Conservation (phyloP, 129 eudicot species). For the Gnaphalium uliginosum region DNA sequence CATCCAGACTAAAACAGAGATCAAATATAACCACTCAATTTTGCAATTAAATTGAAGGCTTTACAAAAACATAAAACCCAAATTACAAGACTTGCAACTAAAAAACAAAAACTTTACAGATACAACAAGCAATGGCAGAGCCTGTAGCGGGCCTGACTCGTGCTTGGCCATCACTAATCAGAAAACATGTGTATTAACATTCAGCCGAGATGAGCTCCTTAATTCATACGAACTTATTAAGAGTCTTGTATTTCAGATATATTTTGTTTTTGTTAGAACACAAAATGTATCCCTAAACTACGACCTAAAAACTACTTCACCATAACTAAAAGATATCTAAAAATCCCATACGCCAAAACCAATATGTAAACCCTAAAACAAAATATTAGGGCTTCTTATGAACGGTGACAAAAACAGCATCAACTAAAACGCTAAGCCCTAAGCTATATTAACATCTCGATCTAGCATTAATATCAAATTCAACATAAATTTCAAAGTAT, state of each 20-base stretch:
- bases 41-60: background rate
- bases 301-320: background rate
- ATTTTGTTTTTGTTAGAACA: background rate
- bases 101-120: conserved; percentile 3
- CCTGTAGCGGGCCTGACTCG: background rate
- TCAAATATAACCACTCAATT: background rate
- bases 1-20: too few relatives aligned
- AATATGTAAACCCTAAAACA: background rate
- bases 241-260: too few relatives aligned
- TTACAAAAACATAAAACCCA: background rate
- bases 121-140: too few relatives aligned
- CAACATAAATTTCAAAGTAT: background rate
- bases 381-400: conserved; percentile 18
- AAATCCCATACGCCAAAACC: background rate
- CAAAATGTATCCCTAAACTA: background rate
- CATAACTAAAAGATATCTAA: background rate
- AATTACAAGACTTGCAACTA: background rate
- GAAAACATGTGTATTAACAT: too few relatives aligned
- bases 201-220: too few relatives aligned
- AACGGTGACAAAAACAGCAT: background rate
- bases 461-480: background rate
- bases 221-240: too few relatives aligned
- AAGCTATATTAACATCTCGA: conserved; percentile 1
- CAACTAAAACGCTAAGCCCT: conserved; percentile 3
- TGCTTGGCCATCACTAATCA: background rate